Evolutionary conservation across 345 rosid species (phyloP).

Genomic region (Populus simonii): DNA sequence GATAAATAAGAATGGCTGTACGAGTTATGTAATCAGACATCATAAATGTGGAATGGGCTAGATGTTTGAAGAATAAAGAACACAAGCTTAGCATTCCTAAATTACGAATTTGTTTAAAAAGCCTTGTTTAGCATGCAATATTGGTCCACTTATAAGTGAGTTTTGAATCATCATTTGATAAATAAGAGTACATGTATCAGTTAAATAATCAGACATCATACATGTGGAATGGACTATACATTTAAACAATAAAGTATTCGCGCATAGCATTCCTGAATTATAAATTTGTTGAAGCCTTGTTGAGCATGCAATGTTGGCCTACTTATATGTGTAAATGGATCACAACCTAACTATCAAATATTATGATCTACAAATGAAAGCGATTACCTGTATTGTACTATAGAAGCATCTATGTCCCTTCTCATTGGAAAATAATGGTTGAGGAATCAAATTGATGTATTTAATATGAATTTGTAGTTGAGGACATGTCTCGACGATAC

Average conservation of each 20-base stretch:
- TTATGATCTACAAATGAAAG: background rate
- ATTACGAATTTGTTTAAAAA: background rate
- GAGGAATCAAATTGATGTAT: background rate
- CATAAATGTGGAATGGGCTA: background rate
- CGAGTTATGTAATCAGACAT: background rate
- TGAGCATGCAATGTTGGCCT: background rate
- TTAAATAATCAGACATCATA: background rate
- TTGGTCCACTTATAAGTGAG: background rate
- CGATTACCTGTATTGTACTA: background rate
- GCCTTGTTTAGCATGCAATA: background rate
- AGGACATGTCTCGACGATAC: constrained; percentile 79
- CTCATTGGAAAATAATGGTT: background rate
- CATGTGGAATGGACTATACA: background rate
- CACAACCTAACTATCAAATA: background rate
- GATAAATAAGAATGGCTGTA: background rate
- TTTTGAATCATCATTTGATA: background rate
- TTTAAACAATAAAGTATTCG: background rate
- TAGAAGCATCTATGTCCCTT: background rate
- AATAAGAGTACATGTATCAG: background rate
- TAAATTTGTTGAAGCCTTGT: background rate
- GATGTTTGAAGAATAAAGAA: background rate
- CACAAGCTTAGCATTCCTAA: background rate
- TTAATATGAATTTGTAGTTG: constrained; percentile 49
- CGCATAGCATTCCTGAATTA: background rate
- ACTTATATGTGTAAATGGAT: background rate